Conservation (phyloP, 2,329 filamentous ascomycete genomes). For the Cytospora piceicola region DNA sequence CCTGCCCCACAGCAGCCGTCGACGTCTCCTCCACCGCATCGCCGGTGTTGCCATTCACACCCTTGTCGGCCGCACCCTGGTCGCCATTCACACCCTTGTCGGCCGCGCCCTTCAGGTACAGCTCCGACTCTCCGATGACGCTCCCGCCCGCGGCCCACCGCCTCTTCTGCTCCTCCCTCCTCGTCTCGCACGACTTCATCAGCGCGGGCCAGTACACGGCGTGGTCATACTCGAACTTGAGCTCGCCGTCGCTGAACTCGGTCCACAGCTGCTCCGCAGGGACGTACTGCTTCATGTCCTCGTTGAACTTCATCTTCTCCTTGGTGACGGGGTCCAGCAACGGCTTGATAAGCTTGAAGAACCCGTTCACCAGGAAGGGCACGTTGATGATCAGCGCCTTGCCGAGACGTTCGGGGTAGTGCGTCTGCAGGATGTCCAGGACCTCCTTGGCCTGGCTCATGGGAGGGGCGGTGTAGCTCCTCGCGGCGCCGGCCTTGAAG, state of each 20-base stretch:
- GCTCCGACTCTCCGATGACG: conserved; percentile 82
- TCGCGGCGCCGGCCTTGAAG: conserved; percentile 78
- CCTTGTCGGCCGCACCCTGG: conserved; percentile 42
- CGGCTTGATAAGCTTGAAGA: conserved; percentile 94
- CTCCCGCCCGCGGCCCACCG: conserved; percentile 83
- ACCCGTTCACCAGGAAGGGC: conserved; percentile 87
- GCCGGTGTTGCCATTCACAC: conserved; percentile 6
- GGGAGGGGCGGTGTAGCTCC: conserved; percentile 73
- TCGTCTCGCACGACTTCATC: conserved; percentile 69
- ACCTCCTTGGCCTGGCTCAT: conserved; percentile 79
- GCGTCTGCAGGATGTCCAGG: conserved; percentile 88
- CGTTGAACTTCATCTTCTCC: conserved; percentile 97
- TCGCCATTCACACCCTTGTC: conserved; percentile 18
- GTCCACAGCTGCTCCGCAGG: conserved; percentile 82
- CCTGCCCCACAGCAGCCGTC: conserved; percentile 14
- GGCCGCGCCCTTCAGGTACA: conserved; percentile 72
- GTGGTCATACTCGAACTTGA: conserved; percentile 93
- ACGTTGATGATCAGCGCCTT: conserved; percentile 85
- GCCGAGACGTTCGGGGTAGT: conserved; percentile 92
- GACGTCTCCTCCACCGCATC: conserved; percentile 25
- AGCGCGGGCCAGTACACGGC: conserved; percentile 86
- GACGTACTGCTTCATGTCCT: conserved; percentile 82
- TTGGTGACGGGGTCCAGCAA: conserved; percentile 96
- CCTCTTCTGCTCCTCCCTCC: conserved; percentile 62
- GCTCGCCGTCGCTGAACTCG: conserved; percentile 68